phyloP scores from a whole-genome alignment of 768 basidiomycete genomes.

The Sporobolomyces roseus region DNA sequence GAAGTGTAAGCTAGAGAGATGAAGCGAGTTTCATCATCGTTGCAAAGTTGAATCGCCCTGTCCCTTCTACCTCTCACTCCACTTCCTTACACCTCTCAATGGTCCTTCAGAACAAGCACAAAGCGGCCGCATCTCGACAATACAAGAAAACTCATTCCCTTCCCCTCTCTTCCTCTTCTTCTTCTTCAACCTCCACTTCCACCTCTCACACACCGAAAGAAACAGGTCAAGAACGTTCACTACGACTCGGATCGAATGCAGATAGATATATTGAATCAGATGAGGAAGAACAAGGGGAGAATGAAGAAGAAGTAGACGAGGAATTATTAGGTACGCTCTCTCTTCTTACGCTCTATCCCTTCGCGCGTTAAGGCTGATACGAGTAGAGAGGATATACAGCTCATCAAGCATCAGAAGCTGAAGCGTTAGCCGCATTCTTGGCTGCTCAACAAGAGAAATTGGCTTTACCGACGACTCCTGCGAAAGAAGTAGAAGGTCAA shows the following conservation, averaged over 20 bases:
- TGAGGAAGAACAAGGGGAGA: not conserved
- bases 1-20: not conserved
- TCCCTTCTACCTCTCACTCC: not conserved
- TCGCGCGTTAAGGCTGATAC: not conserved
- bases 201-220: not conserved
- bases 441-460: constrained; percentile 6
- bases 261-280: constrained; percentile 26
- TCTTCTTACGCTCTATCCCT: not conserved
- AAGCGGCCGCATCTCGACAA: not conserved
- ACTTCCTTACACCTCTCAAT: not conserved
- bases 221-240: constrained; percentile 10
- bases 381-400: not conserved
- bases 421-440: constrained; percentile 18
- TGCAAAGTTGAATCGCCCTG: not conserved
- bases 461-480: not conserved
- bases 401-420: constrained; percentile 13
- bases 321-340: not conserved
- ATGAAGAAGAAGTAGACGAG: not conserved
- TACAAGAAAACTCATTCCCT: constrained; percentile 18
- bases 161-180: not conserved
- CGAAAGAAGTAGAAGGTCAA: not conserved
- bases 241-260: constrained; percentile 22
- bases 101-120: constrained; percentile 30
- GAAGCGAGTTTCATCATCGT: not conserved
- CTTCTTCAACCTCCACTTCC: not conserved